These are phyloP conservation scores for Crithidia thermophila DNA, from an alignment of 208 protist species.

Conservation along the genomic window DNA sequence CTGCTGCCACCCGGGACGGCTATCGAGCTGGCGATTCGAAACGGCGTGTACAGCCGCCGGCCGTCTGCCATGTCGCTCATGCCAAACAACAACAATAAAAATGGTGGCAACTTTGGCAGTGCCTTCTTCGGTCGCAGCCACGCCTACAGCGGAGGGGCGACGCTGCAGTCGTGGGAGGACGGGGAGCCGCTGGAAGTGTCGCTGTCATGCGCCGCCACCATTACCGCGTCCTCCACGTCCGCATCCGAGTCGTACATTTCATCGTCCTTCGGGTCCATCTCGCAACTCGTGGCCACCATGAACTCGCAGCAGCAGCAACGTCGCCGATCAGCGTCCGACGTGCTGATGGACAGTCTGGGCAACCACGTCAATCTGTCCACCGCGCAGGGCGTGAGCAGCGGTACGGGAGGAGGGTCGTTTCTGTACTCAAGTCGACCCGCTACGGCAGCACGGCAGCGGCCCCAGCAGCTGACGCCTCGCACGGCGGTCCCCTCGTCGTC, in stretches of 20 bases:
- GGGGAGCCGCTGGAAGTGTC: constrained; percentile 16
- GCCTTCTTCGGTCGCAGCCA: not conserved
- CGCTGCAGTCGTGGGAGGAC: not conserved
- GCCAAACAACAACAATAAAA: too few species aligned
- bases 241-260: constrained; percentile 24
- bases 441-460: constrained; percentile 1
- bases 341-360: not conserved
- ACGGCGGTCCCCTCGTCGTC: not conserved
- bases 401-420: too few species aligned
- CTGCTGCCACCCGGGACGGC: constrained; percentile 23
- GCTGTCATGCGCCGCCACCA: constrained; percentile 34
- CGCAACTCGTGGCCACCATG: not conserved
- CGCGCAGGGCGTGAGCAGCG: not conserved
- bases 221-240: constrained; percentile 25
- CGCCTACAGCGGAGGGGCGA: not conserved
- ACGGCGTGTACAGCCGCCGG: constrained; percentile 7
- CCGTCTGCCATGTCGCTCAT: not conserved
- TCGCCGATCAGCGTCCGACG: not conserved
- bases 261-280: constrained; percentile 24
- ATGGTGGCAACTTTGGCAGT: not conserved
- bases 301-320: not conserved
- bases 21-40: constrained; percentile 18
- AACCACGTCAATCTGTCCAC: too few species aligned
- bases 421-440: too few species aligned
- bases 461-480: not conserved